Evolutionary conservation across 2,329 filamentous ascomycete genomes (phyloP).

Genomic region (Fusarium verticillioides): DNA sequence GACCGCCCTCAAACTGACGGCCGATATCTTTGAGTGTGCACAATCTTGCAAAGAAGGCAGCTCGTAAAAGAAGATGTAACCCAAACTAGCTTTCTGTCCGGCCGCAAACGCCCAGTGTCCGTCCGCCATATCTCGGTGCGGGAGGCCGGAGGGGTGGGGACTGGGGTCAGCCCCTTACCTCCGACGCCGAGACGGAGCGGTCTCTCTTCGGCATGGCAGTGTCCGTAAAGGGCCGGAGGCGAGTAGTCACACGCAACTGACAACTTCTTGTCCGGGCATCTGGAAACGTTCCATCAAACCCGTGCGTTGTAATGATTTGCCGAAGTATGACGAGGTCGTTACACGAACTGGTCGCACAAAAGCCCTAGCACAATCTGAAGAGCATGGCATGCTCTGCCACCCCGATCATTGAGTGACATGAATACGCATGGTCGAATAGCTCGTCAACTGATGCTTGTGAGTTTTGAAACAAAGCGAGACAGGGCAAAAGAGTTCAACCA

Average conservation of each 20-base stretch:
- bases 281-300: slow-evolving; percentile 40
- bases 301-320: slow-evolving; percentile 26
- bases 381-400: background rate
- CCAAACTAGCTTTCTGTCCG: slow-evolving; percentile 20
- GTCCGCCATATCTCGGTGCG: slow-evolving; percentile 27
- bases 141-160: slow-evolving; percentile 25
- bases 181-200: slow-evolving; percentile 35
- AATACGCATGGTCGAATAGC: slow-evolving; percentile 5
- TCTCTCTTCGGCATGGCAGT: slow-evolving; percentile 30
- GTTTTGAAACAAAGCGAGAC: slow-evolving; percentile 9
- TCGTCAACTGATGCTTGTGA: slow-evolving; percentile 1
- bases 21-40: background rate
- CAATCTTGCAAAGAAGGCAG: background rate
- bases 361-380: slow-evolving; percentile 16
- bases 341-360: slow-evolving; percentile 16
- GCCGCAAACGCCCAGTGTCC: slow-evolving; percentile 23
- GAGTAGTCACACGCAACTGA: slow-evolving; percentile 24
- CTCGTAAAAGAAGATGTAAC: slow-evolving; percentile 6
- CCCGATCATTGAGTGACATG: slow-evolving; percentile 8
- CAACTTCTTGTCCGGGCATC: slow-evolving; percentile 32
- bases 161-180: slow-evolving; percentile 4
- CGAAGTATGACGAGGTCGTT: slow-evolving; percentile 23
- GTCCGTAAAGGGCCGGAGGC: slow-evolving; percentile 34
- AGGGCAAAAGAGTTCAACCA: slow-evolving; percentile 16
- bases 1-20: background rate